Evolutionary conservation across 148 eudicot species (phyloP), one percentile per base, ranked within the genome.

Genomic region (Tetragonia tetragonoides): DNA sequence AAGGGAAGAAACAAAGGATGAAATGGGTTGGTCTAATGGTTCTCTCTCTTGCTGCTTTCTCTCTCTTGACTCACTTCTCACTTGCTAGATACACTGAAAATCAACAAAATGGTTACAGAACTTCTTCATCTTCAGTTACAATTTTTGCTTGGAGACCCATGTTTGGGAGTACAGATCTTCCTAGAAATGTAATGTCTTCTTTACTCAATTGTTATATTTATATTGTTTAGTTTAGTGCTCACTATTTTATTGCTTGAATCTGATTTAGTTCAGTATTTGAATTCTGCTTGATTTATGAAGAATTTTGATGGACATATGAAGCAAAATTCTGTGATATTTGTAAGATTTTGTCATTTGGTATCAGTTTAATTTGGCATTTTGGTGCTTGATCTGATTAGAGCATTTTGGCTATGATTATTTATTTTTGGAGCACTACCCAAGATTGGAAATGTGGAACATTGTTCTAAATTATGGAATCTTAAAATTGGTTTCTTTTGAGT

Each of bases 131-230:
- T 56, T 79, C 87, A 49, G 71, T 85, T 66, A 83, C 92, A 1
- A 86, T 92, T 72, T 90, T 92, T 75, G 87, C 90, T 75, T 92
- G 97, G 97, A 85, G 90, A 77, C 97, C 97, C 75, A 67, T 84
- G 34, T 85, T 92, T 77, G 83, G 81, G 40, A 85, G 75, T 86
- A 75, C 92, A 70, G 88, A 90, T 92, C 93, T 88, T 83, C 80
- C 89, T 56, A 74, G 80, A 61, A 81, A 46, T 88, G 97, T 92
- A 90, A 87, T 75, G 54, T 78, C 37, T 78, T 70, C 73, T 75
- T 71, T 75, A 28, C 47, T 23, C 63, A 17, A 12, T 17, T 3
- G 37, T 16, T 51, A 10, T 47, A 1, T 17, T 80, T 54, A 60
- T 23, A 14, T 63, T 60, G 12, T 18, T 81, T 41, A 28, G n/a